Evolutionary conservation across 257 asterid genomes (phyloP).

Genomic region (Rauvolfia tetraphylla): DNA sequence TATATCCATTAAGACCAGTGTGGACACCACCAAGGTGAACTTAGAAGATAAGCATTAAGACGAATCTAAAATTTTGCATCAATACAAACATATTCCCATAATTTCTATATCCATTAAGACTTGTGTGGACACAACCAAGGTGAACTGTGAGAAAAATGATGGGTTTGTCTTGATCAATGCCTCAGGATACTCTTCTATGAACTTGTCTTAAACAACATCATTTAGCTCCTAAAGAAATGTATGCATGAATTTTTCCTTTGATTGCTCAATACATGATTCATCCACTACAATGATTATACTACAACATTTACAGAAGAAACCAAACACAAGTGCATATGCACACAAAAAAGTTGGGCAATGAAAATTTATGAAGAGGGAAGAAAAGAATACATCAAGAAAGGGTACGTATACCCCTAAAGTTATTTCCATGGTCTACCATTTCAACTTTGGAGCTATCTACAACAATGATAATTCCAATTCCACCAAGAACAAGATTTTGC

Average conservation of each 20-base stretch:
- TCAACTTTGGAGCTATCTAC: conserved; percentile 95
- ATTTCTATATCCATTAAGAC: no score
- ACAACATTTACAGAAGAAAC: conserved; percentile 3
- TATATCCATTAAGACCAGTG: no score
- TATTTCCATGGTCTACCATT: conserved; percentile 88
- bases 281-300: conserved; percentile 46
- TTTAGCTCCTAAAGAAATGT: conserved; percentile 91
- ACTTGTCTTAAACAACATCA: conserved; percentile 92
- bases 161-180: conserved; percentile 71
- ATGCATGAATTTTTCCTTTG: conserved; percentile 86
- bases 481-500: conserved; percentile 94
- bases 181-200: conserved; percentile 80
- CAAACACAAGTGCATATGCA: conserved; percentile 4
- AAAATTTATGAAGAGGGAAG: background rate
- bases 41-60: no score
- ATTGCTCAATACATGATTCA: conserved; percentile 80
- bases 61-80: no score
- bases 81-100: no score
- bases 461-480: conserved; percentile 90
- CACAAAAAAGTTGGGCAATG: background rate
- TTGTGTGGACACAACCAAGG: conserved; percentile 85
- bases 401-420: conserved; percentile 64
- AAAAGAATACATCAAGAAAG: background rate
- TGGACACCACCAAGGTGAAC: no score
- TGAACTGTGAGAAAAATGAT: conserved; percentile 81